phyloP scores from a whole-genome alignment of 2,329 filamentous ascomycete genomes.

The Biscogniauxia mediterranea region DNA sequence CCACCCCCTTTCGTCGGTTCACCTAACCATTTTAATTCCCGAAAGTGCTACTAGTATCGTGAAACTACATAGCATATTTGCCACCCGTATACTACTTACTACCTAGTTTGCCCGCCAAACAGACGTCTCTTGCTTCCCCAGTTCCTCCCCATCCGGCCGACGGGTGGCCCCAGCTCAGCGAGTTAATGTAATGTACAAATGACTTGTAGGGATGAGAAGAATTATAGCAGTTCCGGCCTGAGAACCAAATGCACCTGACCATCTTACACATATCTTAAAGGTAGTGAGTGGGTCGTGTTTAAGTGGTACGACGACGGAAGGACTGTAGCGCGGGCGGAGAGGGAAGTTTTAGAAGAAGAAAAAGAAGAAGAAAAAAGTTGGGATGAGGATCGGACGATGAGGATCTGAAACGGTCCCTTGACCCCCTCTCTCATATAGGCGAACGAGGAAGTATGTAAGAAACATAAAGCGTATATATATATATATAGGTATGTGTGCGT shows the following conservation, averaged over 20 bases:
- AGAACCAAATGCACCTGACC: background rate
- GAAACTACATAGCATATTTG: too few relatives aligned
- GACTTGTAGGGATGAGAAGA: too few relatives aligned
- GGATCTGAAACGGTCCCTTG: background rate
- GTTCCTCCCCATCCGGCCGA: too few relatives aligned
- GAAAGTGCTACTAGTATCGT: background rate
- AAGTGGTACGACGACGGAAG: background rate
- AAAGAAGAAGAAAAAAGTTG: background rate
- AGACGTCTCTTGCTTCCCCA: background rate
- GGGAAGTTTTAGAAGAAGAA: too few relatives aligned
- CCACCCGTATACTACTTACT: background rate
- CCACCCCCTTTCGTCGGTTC: background rate
- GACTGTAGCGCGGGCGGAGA: background rate
- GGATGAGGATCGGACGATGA: conserved; percentile 1
- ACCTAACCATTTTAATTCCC: background rate
- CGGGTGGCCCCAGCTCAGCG: too few relatives aligned
- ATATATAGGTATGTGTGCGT: background rate
- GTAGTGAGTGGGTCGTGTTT: background rate
- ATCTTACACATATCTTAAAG: background rate
- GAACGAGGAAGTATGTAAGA: background rate
- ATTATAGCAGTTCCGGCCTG: background rate
- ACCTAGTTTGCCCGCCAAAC: background rate
- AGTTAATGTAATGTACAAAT: too few relatives aligned
- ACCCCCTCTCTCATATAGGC: background rate
- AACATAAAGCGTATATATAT: background rate